Percentiles rank a stretch among this genome's conserved stretches.
These are phyloP conservation scores for Talaromyces trachyspermus DNA, from an alignment of 495 filamentous ascomycete genomes.

Conservation along the genomic window DNA sequence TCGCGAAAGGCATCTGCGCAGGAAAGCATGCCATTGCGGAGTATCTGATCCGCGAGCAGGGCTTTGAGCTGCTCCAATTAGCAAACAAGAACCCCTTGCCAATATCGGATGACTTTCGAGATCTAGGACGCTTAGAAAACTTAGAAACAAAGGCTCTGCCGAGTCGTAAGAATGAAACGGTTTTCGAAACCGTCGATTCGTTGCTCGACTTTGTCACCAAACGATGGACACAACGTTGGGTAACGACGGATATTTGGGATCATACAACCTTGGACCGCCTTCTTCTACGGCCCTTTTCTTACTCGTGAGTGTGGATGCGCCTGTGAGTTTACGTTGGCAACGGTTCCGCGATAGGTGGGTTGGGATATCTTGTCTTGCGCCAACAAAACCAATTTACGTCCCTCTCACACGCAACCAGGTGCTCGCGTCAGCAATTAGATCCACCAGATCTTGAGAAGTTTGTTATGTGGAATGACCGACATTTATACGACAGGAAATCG, in stretches of 20 bases:
- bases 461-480: slow-evolving; percentile 62
- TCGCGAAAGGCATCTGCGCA: slow-evolving; percentile 68
- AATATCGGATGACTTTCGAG: slow-evolving; percentile 21
- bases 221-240: slow-evolving; percentile 72
- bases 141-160: slow-evolving; percentile 17
- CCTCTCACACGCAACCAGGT: slow-evolving; percentile 24
- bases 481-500: slow-evolving; percentile 64
- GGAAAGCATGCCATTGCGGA: slow-evolving; percentile 82
- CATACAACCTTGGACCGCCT: slow-evolving; percentile 63
- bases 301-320: slow-evolving; percentile 85
- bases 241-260: slow-evolving; percentile 73
- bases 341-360: slow-evolving; percentile 53
- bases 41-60: slow-evolving; percentile 70
- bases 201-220: slow-evolving; percentile 81
- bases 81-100: slow-evolving; percentile 12
- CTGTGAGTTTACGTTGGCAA: slow-evolving; percentile 72
- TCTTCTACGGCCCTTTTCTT: slow-evolving; percentile 82
- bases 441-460: slow-evolving; percentile 69
- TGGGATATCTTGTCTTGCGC: background rate
- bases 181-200: slow-evolving; percentile 51
- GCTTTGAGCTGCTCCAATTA: slow-evolving; percentile 50
- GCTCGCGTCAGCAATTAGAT: slow-evolving; percentile 29
- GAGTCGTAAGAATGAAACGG: slow-evolving; percentile 15
- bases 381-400: background rate
- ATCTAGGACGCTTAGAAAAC: slow-evolving; percentile 24